Evolutionary conservation across 306 rosid genomes (phyloP).

Genomic region (Mucuna pruriens): DNA sequence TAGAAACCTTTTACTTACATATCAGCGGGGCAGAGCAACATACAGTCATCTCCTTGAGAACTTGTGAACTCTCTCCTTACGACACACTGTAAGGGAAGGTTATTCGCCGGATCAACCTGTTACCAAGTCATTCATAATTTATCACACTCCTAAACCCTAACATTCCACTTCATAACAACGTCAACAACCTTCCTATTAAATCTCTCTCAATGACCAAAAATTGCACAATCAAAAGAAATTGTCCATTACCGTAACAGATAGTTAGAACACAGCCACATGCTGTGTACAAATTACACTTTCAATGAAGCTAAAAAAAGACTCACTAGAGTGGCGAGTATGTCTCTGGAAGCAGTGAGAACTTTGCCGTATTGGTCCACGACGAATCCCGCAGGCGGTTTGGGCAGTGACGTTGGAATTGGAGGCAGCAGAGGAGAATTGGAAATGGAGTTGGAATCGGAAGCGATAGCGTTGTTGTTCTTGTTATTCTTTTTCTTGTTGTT

Average conservation of each 20-base stretch:
- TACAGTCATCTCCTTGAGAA: conserved; percentile 77
- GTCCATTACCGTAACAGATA: neutral
- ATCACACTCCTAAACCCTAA: conserved; percentile 6
- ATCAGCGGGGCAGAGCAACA: conserved; percentile 92
- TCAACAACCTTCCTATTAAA: neutral
- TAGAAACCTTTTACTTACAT: conserved; percentile 58
- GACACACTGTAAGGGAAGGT: conserved; percentile 78
- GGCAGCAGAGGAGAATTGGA: conserved; percentile 36
- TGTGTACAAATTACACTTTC: neutral
- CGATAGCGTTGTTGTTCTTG: neutral
- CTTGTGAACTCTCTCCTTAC: conserved; percentile 84
- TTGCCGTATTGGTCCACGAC: conserved; percentile 76
- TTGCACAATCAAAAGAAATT: neutral
- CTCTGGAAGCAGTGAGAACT: conserved; percentile 61
- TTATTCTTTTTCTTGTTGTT: neutral
- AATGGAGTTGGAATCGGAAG: conserved; percentile 6
- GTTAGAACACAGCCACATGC: neutral
- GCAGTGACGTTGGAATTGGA: conserved; percentile 57
- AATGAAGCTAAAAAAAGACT: conserved; percentile 6
- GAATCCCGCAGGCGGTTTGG: conserved; percentile 90
- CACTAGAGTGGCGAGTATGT: conserved; percentile 75
- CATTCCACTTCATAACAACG: neutral
- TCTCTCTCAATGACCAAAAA: neutral
- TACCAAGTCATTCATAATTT: conserved; percentile 37
- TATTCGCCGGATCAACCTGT: conserved; percentile 86